Percentiles rank a stretch among this genome's conserved stretches.
Conservation (phyloP, 495 filamentous ascomycete species). For the Penicillium roqueforti region DNA sequence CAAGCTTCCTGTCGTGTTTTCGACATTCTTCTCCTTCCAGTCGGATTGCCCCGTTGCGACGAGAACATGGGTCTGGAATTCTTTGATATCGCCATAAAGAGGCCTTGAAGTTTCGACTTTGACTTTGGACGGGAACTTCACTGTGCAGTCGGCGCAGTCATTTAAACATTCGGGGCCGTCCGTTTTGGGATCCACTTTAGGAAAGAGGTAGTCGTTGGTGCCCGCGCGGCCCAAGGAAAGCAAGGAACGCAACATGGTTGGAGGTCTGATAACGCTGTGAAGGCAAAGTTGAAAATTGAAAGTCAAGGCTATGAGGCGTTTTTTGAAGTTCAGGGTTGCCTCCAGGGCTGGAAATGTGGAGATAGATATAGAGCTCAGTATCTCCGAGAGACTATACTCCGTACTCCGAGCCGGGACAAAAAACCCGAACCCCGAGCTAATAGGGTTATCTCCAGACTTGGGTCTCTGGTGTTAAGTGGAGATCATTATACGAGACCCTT, state of each 20-base stretch:
- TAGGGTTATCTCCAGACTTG: neutral
- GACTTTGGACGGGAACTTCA: slow-evolving; percentile 67
- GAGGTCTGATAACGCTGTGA: neutral
- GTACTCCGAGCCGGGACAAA: neutral
- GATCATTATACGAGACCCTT: neutral
- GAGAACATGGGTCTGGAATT: slow-evolving; percentile 78
- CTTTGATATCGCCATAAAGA: slow-evolving; percentile 81
- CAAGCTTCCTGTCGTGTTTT: slow-evolving; percentile 79
- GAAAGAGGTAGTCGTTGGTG: slow-evolving; percentile 35
- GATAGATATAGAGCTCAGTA: slow-evolving; percentile 6
- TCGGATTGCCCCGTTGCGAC: slow-evolving; percentile 91
- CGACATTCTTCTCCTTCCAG: slow-evolving; percentile 75
- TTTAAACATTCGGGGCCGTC: slow-evolving; percentile 83
- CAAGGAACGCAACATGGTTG: slow-evolving; percentile 38
- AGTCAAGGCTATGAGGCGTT: neutral
- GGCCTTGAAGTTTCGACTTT: slow-evolving; percentile 67
- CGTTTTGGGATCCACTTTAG: slow-evolving; percentile 57
- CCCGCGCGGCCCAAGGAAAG: slow-evolving; percentile 28
- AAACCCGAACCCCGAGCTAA: slow-evolving; percentile 13
- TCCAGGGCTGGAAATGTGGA: neutral
- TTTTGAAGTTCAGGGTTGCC: neutral
- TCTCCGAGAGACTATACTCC: slow-evolving; percentile 18
- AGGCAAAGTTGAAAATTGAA: neutral
- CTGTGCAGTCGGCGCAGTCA: slow-evolving; percentile 78
- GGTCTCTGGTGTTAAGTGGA: neutral